Conservation (phyloP, 2,329 filamentous ascomycete genomes). For the Saccharata proteae region DNA sequence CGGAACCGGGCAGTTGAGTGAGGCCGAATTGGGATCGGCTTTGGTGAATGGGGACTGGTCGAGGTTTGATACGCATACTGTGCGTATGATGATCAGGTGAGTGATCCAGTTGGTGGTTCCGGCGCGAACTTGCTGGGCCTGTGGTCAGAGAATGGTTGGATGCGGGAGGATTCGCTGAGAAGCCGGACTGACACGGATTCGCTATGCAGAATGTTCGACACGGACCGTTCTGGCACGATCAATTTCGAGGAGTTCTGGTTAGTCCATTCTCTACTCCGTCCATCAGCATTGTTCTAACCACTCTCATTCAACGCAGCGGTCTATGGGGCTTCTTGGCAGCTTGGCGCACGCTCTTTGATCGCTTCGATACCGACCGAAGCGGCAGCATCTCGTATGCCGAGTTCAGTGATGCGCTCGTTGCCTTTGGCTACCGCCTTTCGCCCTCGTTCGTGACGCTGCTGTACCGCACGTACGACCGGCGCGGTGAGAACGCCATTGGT, state of each 20-base stretch:
- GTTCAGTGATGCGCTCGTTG: constrained; percentile 76
- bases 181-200: constrained; percentile 2
- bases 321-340: constrained; percentile 92
- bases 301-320: constrained; percentile 35
- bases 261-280: constrained; percentile 5
- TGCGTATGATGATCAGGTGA: constrained; percentile 85
- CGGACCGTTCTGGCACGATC: constrained; percentile 76
- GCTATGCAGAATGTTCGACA: constrained; percentile 79
- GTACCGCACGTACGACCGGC: constrained; percentile 71
- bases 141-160: constrained; percentile 1
- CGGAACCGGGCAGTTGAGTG: constrained; percentile 69
- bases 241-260: constrained; percentile 89
- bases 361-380: constrained; percentile 77
- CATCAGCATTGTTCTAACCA: background rate
- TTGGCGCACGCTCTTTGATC: constrained; percentile 89
- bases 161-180: background rate
- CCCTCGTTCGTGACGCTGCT: constrained; percentile 72
- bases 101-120: background rate
- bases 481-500: constrained; percentile 33
- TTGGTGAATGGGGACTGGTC: constrained; percentile 96
- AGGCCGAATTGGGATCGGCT: constrained; percentile 75
- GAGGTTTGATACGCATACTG: constrained; percentile 83
- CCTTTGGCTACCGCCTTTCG: constrained; percentile 87
- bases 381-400: constrained; percentile 79
- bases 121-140: background rate